A percentile compares a stretch with the other conserved stretches of the same genome.
These are phyloP conservation scores for Ogataea kodamae DNA, from an alignment of 805 yeast species.

Conservation along the genomic window DNA sequence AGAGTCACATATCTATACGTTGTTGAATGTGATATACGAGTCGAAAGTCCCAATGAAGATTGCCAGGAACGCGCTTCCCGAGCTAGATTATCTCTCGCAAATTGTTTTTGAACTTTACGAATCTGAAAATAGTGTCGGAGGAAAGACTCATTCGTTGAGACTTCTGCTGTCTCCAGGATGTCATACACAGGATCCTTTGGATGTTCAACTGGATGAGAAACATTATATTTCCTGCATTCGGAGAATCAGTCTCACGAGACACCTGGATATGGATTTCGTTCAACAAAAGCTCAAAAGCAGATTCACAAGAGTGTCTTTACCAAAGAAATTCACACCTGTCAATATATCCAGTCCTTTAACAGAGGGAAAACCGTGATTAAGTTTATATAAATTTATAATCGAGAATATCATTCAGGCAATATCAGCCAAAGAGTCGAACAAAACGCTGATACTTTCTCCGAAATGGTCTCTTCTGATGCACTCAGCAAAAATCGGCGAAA, in stretches of 20 bases:
- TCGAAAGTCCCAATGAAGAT: conserved; percentile 93
- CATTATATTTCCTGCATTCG: conserved; percentile 97
- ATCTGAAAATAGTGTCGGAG: conserved; percentile 61
- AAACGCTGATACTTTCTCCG: conserved; percentile 92
- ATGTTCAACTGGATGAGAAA: conserved; percentile 91
- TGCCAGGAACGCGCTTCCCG: conserved; percentile 93
- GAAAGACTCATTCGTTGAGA: conserved; percentile 84
- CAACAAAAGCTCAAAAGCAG: conserved; percentile 75
- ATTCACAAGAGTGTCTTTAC: conserved; percentile 83
- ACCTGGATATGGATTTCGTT: conserved; percentile 87
- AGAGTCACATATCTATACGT: conserved; percentile 93
- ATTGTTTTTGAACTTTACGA: conserved; percentile 92
- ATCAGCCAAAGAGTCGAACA: conserved; percentile 82
- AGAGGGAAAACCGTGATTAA: conserved; percentile 15
- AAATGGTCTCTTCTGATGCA: conserved; percentile 98
- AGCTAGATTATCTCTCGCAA: conserved; percentile 91
- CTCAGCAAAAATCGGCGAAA: conserved; percentile 93
- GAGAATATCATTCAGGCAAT: conserved; percentile 26
- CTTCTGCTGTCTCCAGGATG: conserved; percentile 96
- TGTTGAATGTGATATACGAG: conserved; percentile 85
- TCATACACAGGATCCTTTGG: conserved; percentile 96
- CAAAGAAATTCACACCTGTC: conserved; percentile 87
- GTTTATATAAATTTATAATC: conserved; percentile 2
- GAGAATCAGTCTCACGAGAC: conserved; percentile 83
- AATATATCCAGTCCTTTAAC: conserved; percentile 61